Evolutionary conservation across 2,329 filamentous ascomycete species (phyloP), one percentile per base, ranked within the genome.

Genomic region (Zymoseptoria passerinii): DNA sequence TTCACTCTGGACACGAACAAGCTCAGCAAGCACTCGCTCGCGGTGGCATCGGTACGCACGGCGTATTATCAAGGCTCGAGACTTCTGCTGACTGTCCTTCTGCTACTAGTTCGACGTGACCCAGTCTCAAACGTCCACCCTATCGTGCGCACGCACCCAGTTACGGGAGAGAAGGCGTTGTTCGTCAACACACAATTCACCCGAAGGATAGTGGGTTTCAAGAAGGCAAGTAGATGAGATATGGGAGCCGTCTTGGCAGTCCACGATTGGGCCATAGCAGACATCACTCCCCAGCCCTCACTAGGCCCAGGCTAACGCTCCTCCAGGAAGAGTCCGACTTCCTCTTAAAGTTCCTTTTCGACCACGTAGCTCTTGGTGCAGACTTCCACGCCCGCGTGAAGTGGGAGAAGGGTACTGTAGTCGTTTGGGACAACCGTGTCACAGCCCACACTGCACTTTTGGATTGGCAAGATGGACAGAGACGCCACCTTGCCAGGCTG

Each of bases 171-270:
- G 73, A 95, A 95, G 76, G 87, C 88, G 0, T 76, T 95, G 7
- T 95, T 83, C 65, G 83, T 95, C 28, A 95, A 95, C 71, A 86
- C 86, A 3, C 88, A 92, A 70, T 95, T 94, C 75, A 92, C 89
- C 4, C 85, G 89, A 54, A 80, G 85, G 28, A 92, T 95, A 56
- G 82, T 92, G 1, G 90, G 89, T 10, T 83, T 87, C 68, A 95
- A 95, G 75, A 89, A 90, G 70, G 35, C n/a, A 44, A 44, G 35
- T 44, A 6, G 35, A 16, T 44, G 35, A 44, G 3, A 29, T 29
- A 2, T 29, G 28, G 6, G 28, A 29, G 28, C 28, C 8, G 2
- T 29, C 3, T 6, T 23, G 23, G 23, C 23, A 23, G 23, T 23
- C 23, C 23, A 23, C 23, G 23, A 23, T 23, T 23, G 23, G 23